Percentiles rank a stretch among this genome's conserved stretches.
Evolutionary conservation across 345 rosid genomes (phyloP).

Genomic region (Hevea brasiliensis): DNA sequence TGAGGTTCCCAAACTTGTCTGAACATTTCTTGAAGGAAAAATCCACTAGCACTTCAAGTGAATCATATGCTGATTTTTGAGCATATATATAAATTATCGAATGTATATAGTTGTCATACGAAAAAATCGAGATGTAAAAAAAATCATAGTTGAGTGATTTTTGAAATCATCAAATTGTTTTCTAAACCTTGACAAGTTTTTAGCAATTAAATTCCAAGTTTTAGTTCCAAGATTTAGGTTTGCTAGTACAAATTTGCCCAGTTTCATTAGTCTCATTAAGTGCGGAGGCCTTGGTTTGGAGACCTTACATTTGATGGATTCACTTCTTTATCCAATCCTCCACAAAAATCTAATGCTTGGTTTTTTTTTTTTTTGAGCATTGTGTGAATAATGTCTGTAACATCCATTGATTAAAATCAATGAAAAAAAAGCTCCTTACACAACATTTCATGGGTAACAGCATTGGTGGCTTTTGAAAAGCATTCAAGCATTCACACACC

Average conservation of each 20-base stretch:
- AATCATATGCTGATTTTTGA: constrained; percentile 64
- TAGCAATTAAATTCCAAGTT: not conserved
- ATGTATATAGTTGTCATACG: constrained; percentile 31
- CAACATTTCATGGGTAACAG: too few species aligned
- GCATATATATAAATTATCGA: not conserved
- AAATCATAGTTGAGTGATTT: constrained; percentile 10
- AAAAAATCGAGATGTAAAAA: constrained; percentile 5
- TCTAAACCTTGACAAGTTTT: constrained; percentile 3
- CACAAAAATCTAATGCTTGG: too few species aligned
- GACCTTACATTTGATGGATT: not conserved
- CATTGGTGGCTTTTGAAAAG: not conserved
- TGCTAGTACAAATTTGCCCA: not conserved
- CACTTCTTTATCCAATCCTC: not conserved
- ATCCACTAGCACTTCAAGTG: constrained; percentile 53
- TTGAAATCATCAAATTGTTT: constrained; percentile 21
- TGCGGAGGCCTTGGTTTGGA: not conserved
- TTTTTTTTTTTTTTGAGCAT: too few species aligned
- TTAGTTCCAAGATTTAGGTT: too few species aligned
- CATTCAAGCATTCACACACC: not conserved
- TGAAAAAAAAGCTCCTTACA: not conserved
- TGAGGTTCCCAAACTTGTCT: constrained; percentile 65
- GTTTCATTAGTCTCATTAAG: not conserved
- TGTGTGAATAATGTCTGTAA: not conserved
- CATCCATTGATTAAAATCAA: not conserved
- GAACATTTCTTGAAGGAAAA: constrained; percentile 57